A percentile compares a stretch with the other conserved stretches of the same genome.
phyloP scores from a whole-genome alignment of 164 flowering plant genomes.

The Hamamelis virginiana region DNA sequence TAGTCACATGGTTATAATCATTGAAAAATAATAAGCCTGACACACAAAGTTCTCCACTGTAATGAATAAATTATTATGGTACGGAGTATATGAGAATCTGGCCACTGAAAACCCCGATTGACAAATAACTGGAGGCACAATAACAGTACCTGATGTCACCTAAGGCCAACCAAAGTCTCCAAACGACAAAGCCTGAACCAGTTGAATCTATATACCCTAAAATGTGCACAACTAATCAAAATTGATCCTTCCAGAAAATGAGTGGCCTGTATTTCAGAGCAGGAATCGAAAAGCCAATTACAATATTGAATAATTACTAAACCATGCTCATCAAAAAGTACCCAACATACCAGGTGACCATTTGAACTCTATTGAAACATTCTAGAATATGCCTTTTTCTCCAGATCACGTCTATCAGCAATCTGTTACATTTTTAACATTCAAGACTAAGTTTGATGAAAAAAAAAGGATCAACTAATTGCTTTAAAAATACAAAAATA shows the following conservation, averaged over 20 bases:
- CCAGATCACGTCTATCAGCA: conserved; percentile 49
- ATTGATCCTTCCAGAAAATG: background rate
- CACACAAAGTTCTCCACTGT: background rate
- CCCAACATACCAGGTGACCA: background rate
- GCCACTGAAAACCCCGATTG: background rate
- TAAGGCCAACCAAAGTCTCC: conserved; percentile 1
- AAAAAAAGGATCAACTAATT: background rate
- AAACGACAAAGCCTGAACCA: background rate
- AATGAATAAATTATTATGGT: background rate
- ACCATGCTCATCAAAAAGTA: background rate
- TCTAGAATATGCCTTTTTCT: conserved; percentile 51
- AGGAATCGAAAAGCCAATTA: background rate
- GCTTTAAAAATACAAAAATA: too few relatives aligned
- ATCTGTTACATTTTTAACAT: conserved; percentile 33
- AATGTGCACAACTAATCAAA: too few relatives aligned
- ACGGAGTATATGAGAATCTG: background rate
- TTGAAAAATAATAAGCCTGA: background rate
- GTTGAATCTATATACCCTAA: conserved; percentile 1
- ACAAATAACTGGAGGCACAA: background rate
- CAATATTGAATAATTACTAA: background rate
- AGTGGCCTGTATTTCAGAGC: background rate
- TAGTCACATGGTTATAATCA: background rate
- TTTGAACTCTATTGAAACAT: conserved; percentile 45
- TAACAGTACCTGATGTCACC: conserved; percentile 10
- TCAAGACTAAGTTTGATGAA: background rate